Conservation (phyloP, 148 eudicot genomes). For the Camellia granthamiana region DNA sequence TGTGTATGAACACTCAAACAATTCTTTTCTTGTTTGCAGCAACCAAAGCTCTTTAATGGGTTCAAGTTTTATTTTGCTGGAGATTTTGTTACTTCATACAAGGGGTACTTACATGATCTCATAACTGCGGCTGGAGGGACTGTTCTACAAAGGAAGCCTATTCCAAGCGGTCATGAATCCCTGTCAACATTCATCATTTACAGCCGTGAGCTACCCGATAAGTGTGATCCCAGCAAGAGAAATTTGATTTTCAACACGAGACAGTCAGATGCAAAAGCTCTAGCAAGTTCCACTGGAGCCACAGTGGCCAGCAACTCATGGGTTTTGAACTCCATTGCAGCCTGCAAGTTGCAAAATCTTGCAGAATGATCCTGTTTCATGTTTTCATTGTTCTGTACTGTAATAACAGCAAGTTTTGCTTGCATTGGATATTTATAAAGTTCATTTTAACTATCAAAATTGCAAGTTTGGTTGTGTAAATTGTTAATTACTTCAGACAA, state of each 20-base stretch:
- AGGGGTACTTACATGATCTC: slow-evolving; percentile 78
- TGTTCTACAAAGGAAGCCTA: slow-evolving; percentile 75
- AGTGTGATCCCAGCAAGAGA: slow-evolving; percentile 36
- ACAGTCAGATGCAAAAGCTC: slow-evolving; percentile 60
- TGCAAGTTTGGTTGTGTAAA: not conserved
- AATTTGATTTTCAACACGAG: slow-evolving; percentile 38
- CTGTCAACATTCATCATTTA: slow-evolving; percentile 45
- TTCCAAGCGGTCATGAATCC: slow-evolving; percentile 34
- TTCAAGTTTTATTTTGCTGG: slow-evolving; percentile 62
- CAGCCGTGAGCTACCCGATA: slow-evolving; percentile 61
- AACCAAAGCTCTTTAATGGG: slow-evolving; percentile 81
- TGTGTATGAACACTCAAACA: not conserved
- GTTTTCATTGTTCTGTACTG: not conserved
- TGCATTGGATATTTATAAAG: not conserved
- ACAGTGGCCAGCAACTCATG: slow-evolving; percentile 64
- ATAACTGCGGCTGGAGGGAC: slow-evolving; percentile 75
- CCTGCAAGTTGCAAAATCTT: slow-evolving; percentile 49
- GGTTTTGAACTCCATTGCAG: slow-evolving; percentile 82
- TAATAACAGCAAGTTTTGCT: not conserved
- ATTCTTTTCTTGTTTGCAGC: slow-evolving; percentile 38
- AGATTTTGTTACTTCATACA: slow-evolving; percentile 69
- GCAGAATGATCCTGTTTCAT: slow-evolving; percentile 5
- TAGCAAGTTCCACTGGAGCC: slow-evolving; percentile 56
- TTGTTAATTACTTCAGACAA: not conserved
- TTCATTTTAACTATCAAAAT: not conserved